A percentile compares a stretch with the other conserved stretches of the same genome.
These are phyloP conservation scores for Saturnispora bothae DNA, from an alignment of 805 yeast genomes.

Conservation along the genomic window DNA sequence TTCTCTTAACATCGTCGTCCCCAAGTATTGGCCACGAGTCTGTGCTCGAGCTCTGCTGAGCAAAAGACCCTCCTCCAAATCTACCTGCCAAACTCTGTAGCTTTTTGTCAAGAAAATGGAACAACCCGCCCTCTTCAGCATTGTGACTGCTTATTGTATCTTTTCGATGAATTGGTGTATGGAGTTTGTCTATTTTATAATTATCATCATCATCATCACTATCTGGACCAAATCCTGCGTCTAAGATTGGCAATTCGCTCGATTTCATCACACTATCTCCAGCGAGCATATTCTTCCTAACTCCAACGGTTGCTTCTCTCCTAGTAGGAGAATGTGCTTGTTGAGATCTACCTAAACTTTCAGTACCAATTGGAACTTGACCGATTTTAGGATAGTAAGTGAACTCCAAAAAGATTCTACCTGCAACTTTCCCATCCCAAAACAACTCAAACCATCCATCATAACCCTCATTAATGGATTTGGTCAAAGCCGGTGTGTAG, in stretches of 20 bases:
- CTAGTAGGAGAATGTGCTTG: slow-evolving; percentile 3
- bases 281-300: neutral
- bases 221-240: neutral
- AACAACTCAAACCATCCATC: slow-evolving; percentile 76
- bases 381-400: slow-evolving; percentile 63
- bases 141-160: neutral
- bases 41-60: neutral
- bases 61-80: neutral
- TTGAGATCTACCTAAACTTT: slow-evolving; percentile 15
- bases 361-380: slow-evolving; percentile 23
- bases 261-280: neutral
- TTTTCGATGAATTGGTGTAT: neutral
- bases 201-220: slow-evolving; percentile 1
- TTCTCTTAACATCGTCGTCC: slow-evolving; percentile 11
- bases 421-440: slow-evolving; percentile 67
- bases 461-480: slow-evolving; percentile 60
- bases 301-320: neutral
- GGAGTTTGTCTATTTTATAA: neutral
- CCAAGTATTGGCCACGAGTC: slow-evolving; percentile 5
- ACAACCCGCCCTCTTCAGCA: slow-evolving; percentile 1
- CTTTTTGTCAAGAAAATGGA: slow-evolving; percentile 7
- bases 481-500: slow-evolving; percentile 58
- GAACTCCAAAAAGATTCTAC: slow-evolving; percentile 82
- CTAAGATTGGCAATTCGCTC: slow-evolving; percentile 10
- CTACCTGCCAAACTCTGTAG: slow-evolving; percentile 6